These are phyloP conservation scores for Calonectria pauciramosa DNA, from an alignment of 2,329 filamentous ascomycete species.

Conservation along the genomic window DNA sequence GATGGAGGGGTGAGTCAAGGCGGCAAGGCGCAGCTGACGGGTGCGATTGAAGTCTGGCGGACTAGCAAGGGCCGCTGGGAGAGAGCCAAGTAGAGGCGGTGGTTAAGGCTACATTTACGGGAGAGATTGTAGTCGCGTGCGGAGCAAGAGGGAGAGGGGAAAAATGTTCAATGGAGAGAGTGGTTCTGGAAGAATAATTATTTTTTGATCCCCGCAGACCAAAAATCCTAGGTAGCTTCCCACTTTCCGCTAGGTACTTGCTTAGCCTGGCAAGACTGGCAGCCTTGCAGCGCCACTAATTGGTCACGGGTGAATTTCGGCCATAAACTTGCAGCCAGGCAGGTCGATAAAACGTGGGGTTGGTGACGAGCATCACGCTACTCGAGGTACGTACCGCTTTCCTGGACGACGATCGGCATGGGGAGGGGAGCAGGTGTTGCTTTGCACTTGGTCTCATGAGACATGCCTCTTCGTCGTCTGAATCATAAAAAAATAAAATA, in stretches of 20 bases:
- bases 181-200: slow-evolving; percentile 41
- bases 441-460: background rate
- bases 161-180: slow-evolving; percentile 29
- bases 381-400: slow-evolving; percentile 14
- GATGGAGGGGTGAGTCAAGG: slow-evolving; percentile 38
- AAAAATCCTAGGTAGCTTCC: slow-evolving; percentile 29
- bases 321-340: background rate
- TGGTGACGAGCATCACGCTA: slow-evolving; percentile 21
- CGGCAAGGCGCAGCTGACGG: slow-evolving; percentile 4
- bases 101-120: slow-evolving; percentile 46
- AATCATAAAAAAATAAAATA: background rate
- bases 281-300: slow-evolving; percentile 21
- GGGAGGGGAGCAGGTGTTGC: background rate
- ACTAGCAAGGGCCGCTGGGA: slow-evolving; percentile 11
- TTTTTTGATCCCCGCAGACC: slow-evolving; percentile 43
- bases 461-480: background rate
- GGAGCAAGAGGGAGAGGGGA: background rate
- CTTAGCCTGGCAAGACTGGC: slow-evolving; percentile 14
- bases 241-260: slow-evolving; percentile 18
- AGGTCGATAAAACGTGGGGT: slow-evolving; percentile 24
- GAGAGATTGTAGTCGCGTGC: slow-evolving; percentile 26
- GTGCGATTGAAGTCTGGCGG: slow-evolving; percentile 13
- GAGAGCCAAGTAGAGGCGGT: slow-evolving; percentile 8
- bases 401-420: slow-evolving; percentile 14
- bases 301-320: slow-evolving; percentile 26